phyloP scores from a whole-genome alignment of 176 grass and related monocot genomes.

The Chrysopogon serrulatus region DNA sequence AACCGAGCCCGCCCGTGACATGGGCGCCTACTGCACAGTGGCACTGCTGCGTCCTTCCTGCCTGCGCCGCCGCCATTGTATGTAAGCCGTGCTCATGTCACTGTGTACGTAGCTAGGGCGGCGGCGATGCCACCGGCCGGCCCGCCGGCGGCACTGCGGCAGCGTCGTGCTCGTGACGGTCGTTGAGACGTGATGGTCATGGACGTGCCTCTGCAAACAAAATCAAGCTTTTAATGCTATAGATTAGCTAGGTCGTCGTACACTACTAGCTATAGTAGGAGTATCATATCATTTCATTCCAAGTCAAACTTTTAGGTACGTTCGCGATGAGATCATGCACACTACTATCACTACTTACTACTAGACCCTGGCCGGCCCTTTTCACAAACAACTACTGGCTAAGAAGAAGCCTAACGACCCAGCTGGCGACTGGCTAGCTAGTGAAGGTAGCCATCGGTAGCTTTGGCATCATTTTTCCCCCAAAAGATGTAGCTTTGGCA shows the following conservation, averaged over 20 bases:
- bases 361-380: background rate
- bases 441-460: background rate
- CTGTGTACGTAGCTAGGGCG: background rate
- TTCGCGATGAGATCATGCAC: constrained; percentile 20
- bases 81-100: background rate
- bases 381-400: constrained; percentile 1
- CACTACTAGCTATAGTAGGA: background rate
- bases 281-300: background rate
- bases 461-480: too few relatives aligned
- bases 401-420: constrained; percentile 14
- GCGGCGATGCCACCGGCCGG: background rate
- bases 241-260: constrained; percentile 10
- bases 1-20: constrained; percentile 6
- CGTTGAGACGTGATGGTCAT: constrained; percentile 34
- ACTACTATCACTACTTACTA: background rate
- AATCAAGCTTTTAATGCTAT: constrained; percentile 20
- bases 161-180: background rate
- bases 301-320: constrained; percentile 48
- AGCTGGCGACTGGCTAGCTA: background rate
- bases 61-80: constrained; percentile 10
- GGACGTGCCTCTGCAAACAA: too few relatives aligned
- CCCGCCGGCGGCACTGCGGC: background rate
- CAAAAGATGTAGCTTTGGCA: too few relatives aligned
- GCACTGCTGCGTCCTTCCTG: background rate
- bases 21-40: too few relatives aligned